Evolutionary conservation across 148 eudicot genomes (phyloP).

Genomic region (Salicornia ramosissima): DNA sequence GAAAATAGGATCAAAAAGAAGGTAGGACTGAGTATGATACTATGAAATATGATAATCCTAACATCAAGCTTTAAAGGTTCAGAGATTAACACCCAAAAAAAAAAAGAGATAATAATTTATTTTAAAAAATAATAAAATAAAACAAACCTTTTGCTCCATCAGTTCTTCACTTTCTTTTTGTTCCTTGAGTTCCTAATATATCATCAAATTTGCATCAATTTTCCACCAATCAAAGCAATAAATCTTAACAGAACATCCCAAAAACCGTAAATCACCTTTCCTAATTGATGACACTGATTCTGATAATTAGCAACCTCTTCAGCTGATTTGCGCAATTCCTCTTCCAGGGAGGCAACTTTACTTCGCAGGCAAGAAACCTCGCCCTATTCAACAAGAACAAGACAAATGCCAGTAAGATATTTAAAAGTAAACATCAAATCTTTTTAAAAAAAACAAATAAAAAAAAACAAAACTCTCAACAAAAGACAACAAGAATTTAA

Average conservation of each 20-base stretch:
- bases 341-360: slow-evolving; percentile 65
- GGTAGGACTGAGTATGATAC: background rate
- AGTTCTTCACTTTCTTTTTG: slow-evolving; percentile 64
- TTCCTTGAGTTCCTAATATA: slow-evolving; percentile 80
- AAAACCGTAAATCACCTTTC: slow-evolving; percentile 51
- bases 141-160: slow-evolving; percentile 83
- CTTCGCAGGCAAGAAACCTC: slow-evolving; percentile 51
- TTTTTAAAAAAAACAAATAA: no score
- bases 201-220: slow-evolving; percentile 14
- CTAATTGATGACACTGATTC: slow-evolving; percentile 44
- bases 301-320: slow-evolving; percentile 55
- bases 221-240: slow-evolving; percentile 2
- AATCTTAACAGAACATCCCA: slow-evolving; percentile 12
- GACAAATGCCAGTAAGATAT: background rate
- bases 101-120: no score
- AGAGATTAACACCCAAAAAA: no score
- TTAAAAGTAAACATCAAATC: no score
- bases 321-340: slow-evolving; percentile 57
- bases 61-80: background rate
- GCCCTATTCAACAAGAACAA: slow-evolving; percentile 37
- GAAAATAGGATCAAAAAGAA: background rate
- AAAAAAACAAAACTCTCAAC: background rate
- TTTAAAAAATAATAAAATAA: background rate
- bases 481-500: background rate
- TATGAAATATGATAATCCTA: slow-evolving; percentile 1